Conservation (phyloP, 2,329 filamentous ascomycete species). For the Ramularia collo-cygni region DNA sequence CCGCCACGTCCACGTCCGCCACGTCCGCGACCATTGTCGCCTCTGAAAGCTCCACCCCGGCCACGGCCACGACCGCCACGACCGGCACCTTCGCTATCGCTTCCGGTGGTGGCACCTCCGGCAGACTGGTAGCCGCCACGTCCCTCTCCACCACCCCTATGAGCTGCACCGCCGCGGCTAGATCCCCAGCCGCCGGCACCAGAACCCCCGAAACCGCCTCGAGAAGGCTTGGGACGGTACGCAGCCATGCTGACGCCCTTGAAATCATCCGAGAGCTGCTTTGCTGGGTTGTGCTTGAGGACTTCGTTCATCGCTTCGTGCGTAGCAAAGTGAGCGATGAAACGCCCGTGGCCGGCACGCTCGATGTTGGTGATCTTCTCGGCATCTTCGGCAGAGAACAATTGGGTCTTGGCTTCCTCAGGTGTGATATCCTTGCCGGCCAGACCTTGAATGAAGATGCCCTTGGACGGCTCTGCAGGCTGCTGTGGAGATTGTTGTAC, state of each 20-base stretch:
- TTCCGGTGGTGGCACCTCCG: conserved; percentile 37
- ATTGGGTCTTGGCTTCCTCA: conserved; percentile 65
- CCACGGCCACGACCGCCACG: conserved; percentile 48
- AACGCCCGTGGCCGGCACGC: conserved; percentile 73
- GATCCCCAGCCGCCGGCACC: conserved; percentile 56
- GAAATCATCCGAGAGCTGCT: conserved; percentile 55
- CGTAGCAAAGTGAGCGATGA: conserved; percentile 78
- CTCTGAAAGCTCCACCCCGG: conserved; percentile 44
- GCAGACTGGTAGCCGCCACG: conserved; percentile 29
- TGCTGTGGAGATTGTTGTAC: conserved; percentile 20
- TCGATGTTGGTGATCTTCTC: conserved; percentile 63
- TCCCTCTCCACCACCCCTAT: conserved; percentile 52
- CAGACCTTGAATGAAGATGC: conserved; percentile 70
- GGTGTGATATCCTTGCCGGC: conserved; percentile 57
- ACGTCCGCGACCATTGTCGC: conserved; percentile 47
- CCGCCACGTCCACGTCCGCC: conserved; percentile 29
- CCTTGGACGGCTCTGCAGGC: conserved; percentile 53
- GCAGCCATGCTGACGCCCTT: conserved; percentile 39
- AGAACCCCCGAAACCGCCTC: conserved; percentile 41
- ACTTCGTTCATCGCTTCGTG: conserved; percentile 73
- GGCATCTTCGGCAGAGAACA: conserved; percentile 78
- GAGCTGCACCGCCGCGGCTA: conserved; percentile 51
- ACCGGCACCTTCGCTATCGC: conserved; percentile 61
- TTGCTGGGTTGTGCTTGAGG: conserved; percentile 66
- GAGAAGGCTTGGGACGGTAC: conserved; percentile 60